Conservation (phyloP, 495 filamentous ascomycete species). For the Penicillium alfredii region DNA sequence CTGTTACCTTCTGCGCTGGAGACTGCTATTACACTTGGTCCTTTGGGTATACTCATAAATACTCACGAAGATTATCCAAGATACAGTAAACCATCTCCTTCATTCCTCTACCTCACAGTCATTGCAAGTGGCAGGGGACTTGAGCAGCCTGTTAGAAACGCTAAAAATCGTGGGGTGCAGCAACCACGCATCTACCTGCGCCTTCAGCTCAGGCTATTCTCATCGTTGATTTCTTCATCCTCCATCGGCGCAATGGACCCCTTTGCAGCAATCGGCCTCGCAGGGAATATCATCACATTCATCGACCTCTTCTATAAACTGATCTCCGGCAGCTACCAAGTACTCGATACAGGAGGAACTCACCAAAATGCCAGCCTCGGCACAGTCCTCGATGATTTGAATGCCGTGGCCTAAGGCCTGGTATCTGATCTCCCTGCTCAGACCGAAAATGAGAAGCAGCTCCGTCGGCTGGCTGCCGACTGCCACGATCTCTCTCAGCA, state of each 20-base stretch:
- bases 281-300: slow-evolving; percentile 30
- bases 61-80: no score
- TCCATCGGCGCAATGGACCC: slow-evolving; percentile 37
- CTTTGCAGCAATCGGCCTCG: slow-evolving; percentile 33
- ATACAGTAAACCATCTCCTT: no score
- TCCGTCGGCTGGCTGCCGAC: slow-evolving; percentile 10
- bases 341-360: slow-evolving; percentile 25
- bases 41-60: no score
- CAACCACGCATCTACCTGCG: no score
- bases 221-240: no score
- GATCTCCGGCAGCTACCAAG: slow-evolving; percentile 15
- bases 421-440: slow-evolving; percentile 10
- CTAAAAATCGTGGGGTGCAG: no score
- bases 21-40: no score
- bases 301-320: slow-evolving; percentile 32
- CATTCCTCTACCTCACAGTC: no score
- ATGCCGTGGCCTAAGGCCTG: slow-evolving; percentile 3
- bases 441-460: slow-evolving; percentile 18
- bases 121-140: no score
- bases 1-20: no score
- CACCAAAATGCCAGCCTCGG: slow-evolving; percentile 9
- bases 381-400: not conserved
- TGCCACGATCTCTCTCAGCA: slow-evolving; percentile 6
- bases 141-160: no score
- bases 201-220: no score